Evolutionary conservation across 257 asterid species (phyloP), one percentile per base, ranked within the genome.

Genomic region (Penstemon davidsonii): DNA sequence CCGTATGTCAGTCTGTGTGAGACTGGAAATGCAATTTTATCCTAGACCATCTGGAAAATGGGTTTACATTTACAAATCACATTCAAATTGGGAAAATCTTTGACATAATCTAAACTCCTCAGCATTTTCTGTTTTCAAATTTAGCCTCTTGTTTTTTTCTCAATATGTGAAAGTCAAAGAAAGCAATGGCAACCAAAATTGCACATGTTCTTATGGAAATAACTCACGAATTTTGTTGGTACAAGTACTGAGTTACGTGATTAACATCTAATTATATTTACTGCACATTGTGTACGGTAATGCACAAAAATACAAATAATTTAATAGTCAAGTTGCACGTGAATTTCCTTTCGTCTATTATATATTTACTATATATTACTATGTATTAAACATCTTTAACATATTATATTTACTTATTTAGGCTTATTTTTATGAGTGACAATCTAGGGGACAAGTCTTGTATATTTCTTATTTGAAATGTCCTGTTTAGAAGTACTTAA

Each of bases 221-320:
- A 5, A 66, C 38, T 8, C 33, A 25, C 33, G 33, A 25, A 62
- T 62, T 45, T 19, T 44, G 52, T 10, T 44, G n/a, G 55, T 7
- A 40, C 49, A 59, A 40, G 46, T 59, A 40, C 11, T 5, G 66
- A 42, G 66, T 39, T 0, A 41, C 49, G 52, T 42, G 40, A 61
- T 61, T 5, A 42, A 0, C 36, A 37, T 44, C 19, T 45, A 19
- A 45, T 55, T 11, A 61, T 8, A 49, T 62, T 49, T 49, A 57
- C 19, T 37, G 50, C 63, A 68, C 55, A 67, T 37, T 64, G 62
- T 46, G 72, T 72, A 73, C 75, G 75, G 75, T 58, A 44, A 68
- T 43, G 75, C n/a, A 56, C 11, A 42, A 58, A 18, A 50, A 3
- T 6, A 46, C 15, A 36, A 37, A 50, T 18, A 44, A 4, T 58